Evolutionary conservation across 768 basidiomycete genomes (phyloP).

Genomic region (Xerocomellus chrysenteron): DNA sequence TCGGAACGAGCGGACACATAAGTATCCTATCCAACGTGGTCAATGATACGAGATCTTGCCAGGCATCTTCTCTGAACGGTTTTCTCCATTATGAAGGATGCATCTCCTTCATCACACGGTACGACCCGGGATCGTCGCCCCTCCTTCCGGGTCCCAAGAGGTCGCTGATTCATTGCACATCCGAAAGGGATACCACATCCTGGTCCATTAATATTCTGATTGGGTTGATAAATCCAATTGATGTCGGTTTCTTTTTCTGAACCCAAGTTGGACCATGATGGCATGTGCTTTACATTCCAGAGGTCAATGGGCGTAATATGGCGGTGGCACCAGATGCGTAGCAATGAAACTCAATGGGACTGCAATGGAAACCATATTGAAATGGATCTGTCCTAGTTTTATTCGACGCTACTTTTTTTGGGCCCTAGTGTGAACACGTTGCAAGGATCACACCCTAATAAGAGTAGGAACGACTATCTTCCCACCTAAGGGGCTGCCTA

Average conservation of each 20-base stretch:
- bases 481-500: no score
- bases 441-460: not conserved
- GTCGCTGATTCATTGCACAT: not conserved
- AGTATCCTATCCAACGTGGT: not conserved
- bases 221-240: no score
- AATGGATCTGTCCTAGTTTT: not conserved
- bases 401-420: not conserved
- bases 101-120: not conserved
- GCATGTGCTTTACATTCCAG: constrained; percentile 3
- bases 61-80: not conserved
- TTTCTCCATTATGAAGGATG: not conserved
- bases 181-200: not conserved
- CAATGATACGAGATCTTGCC: not conserved
- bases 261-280: not conserved
- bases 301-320: not conserved
- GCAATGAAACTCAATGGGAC: not conserved
- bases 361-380: not conserved
- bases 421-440: not conserved
- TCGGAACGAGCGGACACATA: constrained; percentile 5
- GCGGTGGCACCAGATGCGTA: not conserved
- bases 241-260: not conserved
- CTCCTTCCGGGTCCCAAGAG: not conserved
- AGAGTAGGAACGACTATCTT: no score
- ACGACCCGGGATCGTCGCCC: not conserved
- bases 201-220: not conserved